Base-by-base conservation (phyloP, 805 yeast species). In the Kuraishia cidri region DNA sequence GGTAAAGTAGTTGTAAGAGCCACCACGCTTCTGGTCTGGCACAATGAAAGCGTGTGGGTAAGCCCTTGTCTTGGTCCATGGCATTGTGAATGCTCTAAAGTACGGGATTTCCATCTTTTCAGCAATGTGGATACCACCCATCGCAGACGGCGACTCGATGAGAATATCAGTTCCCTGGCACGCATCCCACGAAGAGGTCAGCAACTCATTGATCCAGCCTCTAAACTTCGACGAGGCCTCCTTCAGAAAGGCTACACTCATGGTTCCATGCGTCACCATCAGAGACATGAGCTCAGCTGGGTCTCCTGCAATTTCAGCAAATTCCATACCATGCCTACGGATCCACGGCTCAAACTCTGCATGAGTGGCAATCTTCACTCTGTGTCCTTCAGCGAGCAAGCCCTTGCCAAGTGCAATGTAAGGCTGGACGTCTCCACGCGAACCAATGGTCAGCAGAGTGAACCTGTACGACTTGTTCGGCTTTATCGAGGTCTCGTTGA, bases 371-470 rank as follows among this genome's bases (percentile, higher is more conserved):
- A 90, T 88, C 18, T 76, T 75, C 2, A 85, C 94, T 13, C 56
- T 54, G 49, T 90, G 97, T 0, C 97, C 97, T 43, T 90, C 96
- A 16, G 60, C 63, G 30, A 74, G 54, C 27, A 90, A 61, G 0
- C 88, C 95, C 42, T 76, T 75, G 0, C 85, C 92, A n/a, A 90
- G 57, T 0, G 97, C 90, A 42, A 90, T 81, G 51, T 87, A 90
- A 0, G 97, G 97, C 56, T 90, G 97, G 5, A 90, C 97, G 56
- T 90, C 97, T 22, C 97, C 97, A 37, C 97, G 67, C 0, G 96
- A 86, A 0, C 97, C 97, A 45, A 90, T 90, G 0, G 97, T 90
- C 37, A 90, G 56, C 30, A 86, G 58, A 0, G 82, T 78, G 46
- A 88, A 70, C 19, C 66, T 69, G 44, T 68, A 69, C 2, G 74